phyloP scores from a whole-genome alignment of 192 early-diverging fungal species.

The Phlyctochytrium arcticum region DNA sequence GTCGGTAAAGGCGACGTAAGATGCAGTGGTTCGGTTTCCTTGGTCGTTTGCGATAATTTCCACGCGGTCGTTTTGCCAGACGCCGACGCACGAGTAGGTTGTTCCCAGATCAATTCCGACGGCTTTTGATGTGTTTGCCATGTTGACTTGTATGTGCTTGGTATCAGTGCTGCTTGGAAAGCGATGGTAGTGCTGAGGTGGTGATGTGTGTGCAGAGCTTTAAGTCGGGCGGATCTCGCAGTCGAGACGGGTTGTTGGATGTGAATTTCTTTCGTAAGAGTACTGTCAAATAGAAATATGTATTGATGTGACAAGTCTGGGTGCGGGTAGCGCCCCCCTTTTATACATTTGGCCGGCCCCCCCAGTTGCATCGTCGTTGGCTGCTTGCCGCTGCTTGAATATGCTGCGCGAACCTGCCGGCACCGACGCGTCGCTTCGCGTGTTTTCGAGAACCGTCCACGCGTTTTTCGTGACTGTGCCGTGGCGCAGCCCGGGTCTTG shows the following conservation, averaged over 20 bases:
- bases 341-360: background rate
- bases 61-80: conserved; percentile 55
- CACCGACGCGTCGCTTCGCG: background rate
- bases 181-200: background rate
- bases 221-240: background rate
- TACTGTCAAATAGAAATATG: background rate
- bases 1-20: conserved; percentile 96
- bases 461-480: no score
- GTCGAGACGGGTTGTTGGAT: background rate
- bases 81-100: conserved; percentile 76
- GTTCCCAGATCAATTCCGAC: conserved; percentile 98
- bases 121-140: conserved; percentile 45
- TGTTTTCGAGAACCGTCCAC: background rate
- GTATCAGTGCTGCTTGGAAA: background rate
- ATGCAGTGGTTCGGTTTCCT: conserved; percentile 97
- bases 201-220: background rate
- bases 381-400: background rate
- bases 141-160: background rate
- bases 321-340: background rate
- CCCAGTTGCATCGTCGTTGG: background rate
- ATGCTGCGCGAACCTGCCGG: background rate
- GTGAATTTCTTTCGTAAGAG: background rate
- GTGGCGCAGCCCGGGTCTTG: no score
- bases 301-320: background rate
- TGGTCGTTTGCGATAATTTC: conserved; percentile 99